Conservation (phyloP, 768 basidiomycete species). For the Leccinum variicolor region DNA sequence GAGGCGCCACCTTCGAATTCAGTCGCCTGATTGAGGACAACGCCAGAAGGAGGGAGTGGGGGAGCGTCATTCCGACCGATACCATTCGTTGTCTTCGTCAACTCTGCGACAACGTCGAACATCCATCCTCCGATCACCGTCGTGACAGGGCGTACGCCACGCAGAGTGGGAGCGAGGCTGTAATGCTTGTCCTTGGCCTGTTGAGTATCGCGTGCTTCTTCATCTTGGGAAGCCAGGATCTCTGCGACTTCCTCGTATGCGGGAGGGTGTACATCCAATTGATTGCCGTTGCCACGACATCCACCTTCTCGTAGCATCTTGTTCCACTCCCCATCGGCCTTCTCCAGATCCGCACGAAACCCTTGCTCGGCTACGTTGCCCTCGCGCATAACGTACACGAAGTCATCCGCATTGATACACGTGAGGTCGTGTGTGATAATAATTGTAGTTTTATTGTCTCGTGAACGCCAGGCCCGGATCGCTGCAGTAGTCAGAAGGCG, state of each 20-base stretch:
- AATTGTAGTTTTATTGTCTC: slow-evolving; percentile 56
- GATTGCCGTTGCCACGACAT: no score
- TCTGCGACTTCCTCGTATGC: no score
- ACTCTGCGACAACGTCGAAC: slow-evolving; percentile 45
- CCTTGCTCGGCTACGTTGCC: no score
- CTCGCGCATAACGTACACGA: slow-evolving; percentile 97
- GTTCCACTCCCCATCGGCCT: no score
- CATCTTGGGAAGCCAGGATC: no score
- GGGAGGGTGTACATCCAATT: no score
- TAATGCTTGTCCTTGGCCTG: slow-evolving; percentile 30
- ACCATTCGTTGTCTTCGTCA: no score
- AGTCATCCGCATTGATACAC: slow-evolving; percentile 71
- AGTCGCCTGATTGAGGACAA: no score
- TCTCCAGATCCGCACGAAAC: no score
- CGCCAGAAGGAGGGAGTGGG: slow-evolving; percentile 11
- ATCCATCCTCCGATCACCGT: slow-evolving; percentile 69
- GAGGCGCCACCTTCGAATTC: no score
- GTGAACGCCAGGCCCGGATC: slow-evolving; percentile 53
- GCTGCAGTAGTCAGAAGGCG: slow-evolving; percentile 82
- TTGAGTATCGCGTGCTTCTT: slow-evolving; percentile 31
- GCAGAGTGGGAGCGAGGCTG: slow-evolving; percentile 36
- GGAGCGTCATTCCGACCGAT: slow-evolving; percentile 34
- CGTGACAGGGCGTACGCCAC: slow-evolving; percentile 50
- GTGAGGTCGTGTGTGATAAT: slow-evolving; percentile 91
- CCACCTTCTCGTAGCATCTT: no score